Evolutionary conservation across 2,329 filamentous ascomycete species (phyloP), one percentile per base, ranked within the genome.

Genomic region (Endocalyx cinctus): DNA sequence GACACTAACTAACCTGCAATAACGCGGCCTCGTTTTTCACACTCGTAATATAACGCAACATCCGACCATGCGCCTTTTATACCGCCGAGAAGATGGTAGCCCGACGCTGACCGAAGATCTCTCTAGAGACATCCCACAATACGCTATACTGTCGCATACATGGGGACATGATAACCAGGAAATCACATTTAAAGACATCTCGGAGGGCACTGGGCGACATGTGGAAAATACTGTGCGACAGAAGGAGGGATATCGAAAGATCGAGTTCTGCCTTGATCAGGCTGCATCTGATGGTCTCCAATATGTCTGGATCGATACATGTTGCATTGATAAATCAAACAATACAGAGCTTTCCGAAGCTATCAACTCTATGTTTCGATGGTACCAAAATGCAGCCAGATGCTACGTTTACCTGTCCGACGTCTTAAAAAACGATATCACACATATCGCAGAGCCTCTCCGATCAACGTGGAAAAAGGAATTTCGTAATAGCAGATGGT

Each of bases 361-460:
- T 15, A 19, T 31, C 13, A 31, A 16, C 7, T 31, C 29, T 13
- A 31, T 31, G 29, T 31, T 31, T 18, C 29, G 17, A 5, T 31
- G 29, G 29, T 31, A 31, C 29, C 29, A 31, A 18, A 31, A 31
- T 14, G 29, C 18, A 22, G 17, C 29, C 10, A 31, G 22, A 31
- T 17, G 29, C 17, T 23, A 23, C n/a, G 20, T 23, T n/a, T 23
- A 23, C 20, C 20, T 23, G n/a, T 8, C 20, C 20, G 20, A 29
- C 17, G 13, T 29, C 20, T 23, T n/a, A n/a, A 23, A 23, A 23
- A 23, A 23, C n/a, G 20, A 8, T n/a, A 23, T n/a, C n/a, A 8
- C 20, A n/a, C 20, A 23, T 8, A n/a, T 8, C 20, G n/a, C 20
- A 23, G 20, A 23, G n/a, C 20, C 20, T n/a, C 20, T 23, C 20